These are phyloP conservation scores for Rhododendron ovatum DNA, from an alignment of 148 eudicot genomes.

Conservation along the genomic window DNA sequence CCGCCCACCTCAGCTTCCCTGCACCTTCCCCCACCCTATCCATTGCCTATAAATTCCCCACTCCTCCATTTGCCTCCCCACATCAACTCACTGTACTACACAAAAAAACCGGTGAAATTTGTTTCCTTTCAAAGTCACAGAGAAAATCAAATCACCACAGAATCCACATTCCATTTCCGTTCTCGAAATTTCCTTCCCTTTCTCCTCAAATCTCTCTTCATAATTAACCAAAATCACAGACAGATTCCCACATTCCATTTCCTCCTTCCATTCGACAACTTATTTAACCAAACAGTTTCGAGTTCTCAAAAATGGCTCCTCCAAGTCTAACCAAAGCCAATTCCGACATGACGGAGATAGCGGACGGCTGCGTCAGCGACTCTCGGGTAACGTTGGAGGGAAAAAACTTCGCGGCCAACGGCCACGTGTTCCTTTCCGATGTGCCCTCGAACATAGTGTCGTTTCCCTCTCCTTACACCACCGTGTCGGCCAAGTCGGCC, in stretches of 20 bases:
- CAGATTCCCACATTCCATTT: neutral
- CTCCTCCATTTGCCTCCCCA: neutral
- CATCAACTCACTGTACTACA: neutral
- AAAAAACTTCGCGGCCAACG: slow-evolving; percentile 54
- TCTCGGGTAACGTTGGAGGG: slow-evolving; percentile 32
- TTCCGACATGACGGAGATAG: slow-evolving; percentile 25
- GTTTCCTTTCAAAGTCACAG: neutral
- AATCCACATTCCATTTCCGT: neutral
- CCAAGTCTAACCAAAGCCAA: slow-evolving; percentile 47
- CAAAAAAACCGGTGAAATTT: neutral
- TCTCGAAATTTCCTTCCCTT: neutral
- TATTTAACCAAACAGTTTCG: neutral
- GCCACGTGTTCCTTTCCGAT: slow-evolving; percentile 56
- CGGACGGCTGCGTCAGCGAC: slow-evolving; percentile 5
- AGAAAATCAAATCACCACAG: neutral
- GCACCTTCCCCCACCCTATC: slow-evolving; percentile 4
- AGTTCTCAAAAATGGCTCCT: slow-evolving; percentile 49
- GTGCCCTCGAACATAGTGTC: slow-evolving; percentile 53
- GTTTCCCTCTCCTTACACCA: slow-evolving; percentile 21
- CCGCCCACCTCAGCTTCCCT: slow-evolving; percentile 9
- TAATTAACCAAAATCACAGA: neutral
- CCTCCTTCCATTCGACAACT: neutral
- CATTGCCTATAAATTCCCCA: slow-evolving; percentile 16
- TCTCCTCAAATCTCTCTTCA: neutral
- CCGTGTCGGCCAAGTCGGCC: neutral